Evolutionary conservation across 352 stramenopile species (phyloP), one percentile per base, ranked within the genome.

Genomic region (Phytophthora podocarpi): DNA sequence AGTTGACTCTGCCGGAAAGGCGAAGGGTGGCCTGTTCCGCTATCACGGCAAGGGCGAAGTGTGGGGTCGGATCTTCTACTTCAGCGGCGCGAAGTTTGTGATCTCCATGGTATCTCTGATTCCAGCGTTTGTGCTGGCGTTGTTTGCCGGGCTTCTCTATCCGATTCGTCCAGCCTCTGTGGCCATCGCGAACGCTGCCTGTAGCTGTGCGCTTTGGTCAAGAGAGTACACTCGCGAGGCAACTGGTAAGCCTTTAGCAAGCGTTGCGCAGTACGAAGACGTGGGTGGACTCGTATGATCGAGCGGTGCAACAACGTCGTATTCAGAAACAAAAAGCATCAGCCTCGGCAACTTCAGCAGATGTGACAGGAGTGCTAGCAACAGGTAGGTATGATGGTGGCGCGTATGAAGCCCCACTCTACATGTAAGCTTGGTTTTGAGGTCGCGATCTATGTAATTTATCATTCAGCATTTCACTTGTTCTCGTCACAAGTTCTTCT

Each of bases 21-120:
- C 54, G 15, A 80, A 80, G 52, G 52, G 52, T 24, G 65, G 74
- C 1, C 45, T 90, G 51, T 82, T 89, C 42, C 74, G 69, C 12
- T 91, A 88, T 64, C 80, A 91, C 64, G 53, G 58, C 31, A 72
- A 78, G 21, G 68, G 76, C 11, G 64, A 70, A 9, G 80, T 91
- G 8, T 93, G 82, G 82, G 63, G 74, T 26, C 80, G 84, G 10
- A 82, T 93, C 52, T 72, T 79, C 18, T 93, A 93, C 62, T 91
- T 93, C 24, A 73, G 55, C 39, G 70, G 77, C 9, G 67, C 71
- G 2, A 93, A 92, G 54, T 59, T 93, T 11, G 42, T 90, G 28
- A 50, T 93, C 21, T 88, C 82, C 7, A 56, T 91, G 15, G 65
- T 83, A 3, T 75, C 78, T 30, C 43, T 90, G 24, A 65, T 91